Percentiles rank a stretch among this genome's conserved stretches.
These are phyloP conservation scores for Trichosporon sp. DNA, from an alignment of 1,284 basidiomycete species.

Conservation along the genomic window DNA sequence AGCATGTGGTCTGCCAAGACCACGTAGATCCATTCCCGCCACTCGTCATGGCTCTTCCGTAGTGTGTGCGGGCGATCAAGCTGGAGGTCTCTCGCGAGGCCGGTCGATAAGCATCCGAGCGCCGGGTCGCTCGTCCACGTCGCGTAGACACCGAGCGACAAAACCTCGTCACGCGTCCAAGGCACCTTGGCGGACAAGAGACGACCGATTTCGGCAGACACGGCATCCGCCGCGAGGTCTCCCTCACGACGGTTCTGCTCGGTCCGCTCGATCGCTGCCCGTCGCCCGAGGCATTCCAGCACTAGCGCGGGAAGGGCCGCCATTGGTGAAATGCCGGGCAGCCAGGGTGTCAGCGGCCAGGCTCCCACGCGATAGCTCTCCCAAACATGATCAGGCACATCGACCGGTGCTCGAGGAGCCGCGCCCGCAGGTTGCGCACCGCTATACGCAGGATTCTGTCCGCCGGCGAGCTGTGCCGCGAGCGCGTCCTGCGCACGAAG, in stretches of 20 bases:
- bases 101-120: constrained; percentile 35
- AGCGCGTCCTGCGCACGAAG: constrained; percentile 17
- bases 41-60: constrained; percentile 37
- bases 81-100: constrained; percentile 33
- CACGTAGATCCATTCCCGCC: constrained; percentile 48
- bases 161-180: constrained; percentile 42
- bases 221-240: constrained; percentile 26
- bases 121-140: constrained; percentile 44
- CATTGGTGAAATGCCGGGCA: constrained; percentile 38
- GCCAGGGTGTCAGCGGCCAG: constrained; percentile 46
- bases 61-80: constrained; percentile 29
- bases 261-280: constrained; percentile 28
- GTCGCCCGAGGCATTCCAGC: constrained; percentile 33
- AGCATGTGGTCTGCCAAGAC: constrained; percentile 46
- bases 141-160: constrained; percentile 42
- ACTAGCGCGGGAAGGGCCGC: constrained; percentile 36
- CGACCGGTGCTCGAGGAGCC: constrained; percentile 5
- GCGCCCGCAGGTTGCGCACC: neutral
- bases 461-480: constrained; percentile 6
- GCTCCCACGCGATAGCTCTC: constrained; percentile 39
- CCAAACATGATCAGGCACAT: constrained; percentile 34
- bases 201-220: constrained; percentile 30
- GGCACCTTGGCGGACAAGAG: constrained; percentile 26
- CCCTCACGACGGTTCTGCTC: constrained; percentile 27
- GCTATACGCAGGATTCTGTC: neutral